Base-by-base conservation (phyloP, 441 rosid species). In the Jatropha multifida region DNA sequence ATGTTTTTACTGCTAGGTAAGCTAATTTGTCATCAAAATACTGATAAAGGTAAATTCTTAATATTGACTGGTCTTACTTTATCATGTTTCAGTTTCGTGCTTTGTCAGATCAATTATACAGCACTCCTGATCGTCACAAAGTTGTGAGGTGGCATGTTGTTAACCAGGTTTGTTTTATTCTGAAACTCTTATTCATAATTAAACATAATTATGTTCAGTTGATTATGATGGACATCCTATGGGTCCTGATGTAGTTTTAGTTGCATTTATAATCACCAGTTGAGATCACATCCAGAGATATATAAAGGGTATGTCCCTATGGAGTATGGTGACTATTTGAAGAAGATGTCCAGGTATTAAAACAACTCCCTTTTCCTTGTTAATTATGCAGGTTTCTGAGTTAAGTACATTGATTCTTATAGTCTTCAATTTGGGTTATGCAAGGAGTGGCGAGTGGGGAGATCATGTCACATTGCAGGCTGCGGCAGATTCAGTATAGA, bases 381-480 rank as follows among this genome's bases (percentile, higher is more conserved):
- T 65, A 54, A 66, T 49, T 38, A 12, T 52, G 5, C 40, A 44
- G 60, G 59, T 32, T 55, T 40, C 46, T 73, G 15, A 6, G 6
- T 38, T 61, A 55, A 15, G 1, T 79, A 68, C 38, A 26, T 59
- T 74, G 52, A 42, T 75, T 71, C 20, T 20, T 4, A 62, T 74
- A 15, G 58, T 38, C 27, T 73, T 58, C 64, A 62, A 58, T 58
- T 65, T 27, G 48, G 68, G 42, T 82, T 75, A 73, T 75, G 71
- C 67, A 82, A 93, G 99, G 87, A 82, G 78, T 48, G 94, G 97
- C 37, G 96, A 90, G 74, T 95, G 98, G 99, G 99, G 98, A 2
- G 99, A 95, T 81, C 99, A 95, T 60, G 91, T 95, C 48, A 88
- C 99, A 12, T 83, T 95, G 86, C 99, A 95, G 77, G 99, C 99